Base-by-base conservation (phyloP, 2,329 filamentous ascomycete species). In the Allantophomopsis lycopodina region DNA sequence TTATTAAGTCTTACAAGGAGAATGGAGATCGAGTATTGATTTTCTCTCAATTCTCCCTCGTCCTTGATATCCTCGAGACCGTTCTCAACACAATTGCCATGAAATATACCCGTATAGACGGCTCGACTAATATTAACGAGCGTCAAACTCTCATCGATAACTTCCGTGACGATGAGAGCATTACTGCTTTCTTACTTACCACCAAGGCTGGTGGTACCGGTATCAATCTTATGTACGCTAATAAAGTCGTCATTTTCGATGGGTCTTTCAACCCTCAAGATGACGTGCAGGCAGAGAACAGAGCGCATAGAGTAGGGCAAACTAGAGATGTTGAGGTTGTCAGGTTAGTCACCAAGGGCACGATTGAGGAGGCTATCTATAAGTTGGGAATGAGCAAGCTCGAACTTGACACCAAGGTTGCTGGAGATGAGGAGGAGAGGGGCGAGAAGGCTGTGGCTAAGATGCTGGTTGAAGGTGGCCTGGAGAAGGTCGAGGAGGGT, bases 171-270 rank as follows among this genome's bases (percentile, higher is more conserved):
- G 74, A 94, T 53, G 62, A 70, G 1, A 68, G 71, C 2, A 94
- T 96, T 39, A 81, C 87, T 0, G 87, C 93, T 1, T 98, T 98
- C 59, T 72, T 98, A 47, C 73, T 98, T 5, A 91, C 84, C 1
- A 98, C 91, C 0, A 89, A 87, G 44, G 88, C 89, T 0, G 91
- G 91, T 39, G 91, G 91, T n/a, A 91, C 89, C 0, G 91, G 91
- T 32, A 93, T 98, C 64, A 98, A 98, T 59, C 64, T 98, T 40
- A 91, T 89, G 7, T 84, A 83, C 30, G 91, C 91, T 4, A 96
- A 96, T 65, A 96, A 95, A 61, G 89, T 98, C 50, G 76, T 98
- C 60, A 91, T 98, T 53, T 95, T 96, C 57, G 91, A 98, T 60
- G 83, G 83, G 46, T 85, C 80, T n/a, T 94, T 95, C 63, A 98